Evolutionary conservation across 768 basidiomycete species (phyloP), one percentile per base, ranked within the genome.

Genomic region (Termitomyces bulborhizus): DNA sequence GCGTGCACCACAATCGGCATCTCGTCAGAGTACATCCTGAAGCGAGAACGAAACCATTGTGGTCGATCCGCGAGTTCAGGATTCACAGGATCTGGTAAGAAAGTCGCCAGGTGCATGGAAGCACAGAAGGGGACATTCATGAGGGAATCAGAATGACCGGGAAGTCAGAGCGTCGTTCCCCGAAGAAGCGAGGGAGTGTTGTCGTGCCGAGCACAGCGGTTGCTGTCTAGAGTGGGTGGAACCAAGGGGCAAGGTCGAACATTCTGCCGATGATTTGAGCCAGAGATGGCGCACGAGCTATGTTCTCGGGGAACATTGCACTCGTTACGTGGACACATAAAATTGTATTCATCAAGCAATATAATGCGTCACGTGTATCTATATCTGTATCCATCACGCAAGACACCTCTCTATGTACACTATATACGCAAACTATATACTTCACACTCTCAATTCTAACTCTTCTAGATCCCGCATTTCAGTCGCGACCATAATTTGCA

Each of bases 401-500:
- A 26, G 39, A 18, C 11, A 40, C 39, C 26, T 37, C 39, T 16
- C 49, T 27, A 50, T 16, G n/a, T 26, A 49, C 9, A 16, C 4
- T 26, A 4, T 24, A 24, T 39, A 39, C 21, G 34, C 12, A 16
- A 4, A 15, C 13, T 6, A 4, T 26, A 26, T 27, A 39, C 26
- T 18, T 50, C 49, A 50, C 16, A 49, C 36, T 27, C 18, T 37
- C 13, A 26, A 37, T 31, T 54, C 41, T 8, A 31, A 42, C 15
- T 21, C 42, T 31, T 31, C 50, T 9, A 29, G 4, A 41, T 31
- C 26, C 32, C 45, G 47, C 34, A 24, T 18, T 32, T 36, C 29
- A 8, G 31, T 49, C 29, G 21, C 34, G 5, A 39, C 46, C 16
- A 40, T 46, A 21, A 58, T 58, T 26, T 51, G 45, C 46, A 58